Percentiles rank a stretch among this genome's conserved stretches.
Evolutionary conservation across 1,139 yeast genomes (phyloP).

Genomic region (Hansenula lynferdii): DNA sequence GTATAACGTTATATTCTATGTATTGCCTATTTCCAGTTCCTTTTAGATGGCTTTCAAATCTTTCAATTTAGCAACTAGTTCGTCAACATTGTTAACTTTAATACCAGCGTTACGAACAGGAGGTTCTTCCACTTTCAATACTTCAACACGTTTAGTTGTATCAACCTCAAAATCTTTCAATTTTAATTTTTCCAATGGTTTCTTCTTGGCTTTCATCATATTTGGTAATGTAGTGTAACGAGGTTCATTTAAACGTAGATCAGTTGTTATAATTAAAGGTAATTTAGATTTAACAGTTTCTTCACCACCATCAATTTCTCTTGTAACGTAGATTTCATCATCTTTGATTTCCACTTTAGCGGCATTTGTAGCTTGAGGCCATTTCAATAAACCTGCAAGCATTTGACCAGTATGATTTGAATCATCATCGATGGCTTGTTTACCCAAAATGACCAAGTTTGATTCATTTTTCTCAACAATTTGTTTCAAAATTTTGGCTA

Average conservation of each 20-base stretch:
- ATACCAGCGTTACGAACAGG: constrained; percentile 77
- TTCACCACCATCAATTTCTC: constrained; percentile 95
- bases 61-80: constrained; percentile 72
- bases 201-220: constrained; percentile 97
- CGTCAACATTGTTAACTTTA: constrained; percentile 77
- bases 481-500: constrained; percentile 78
- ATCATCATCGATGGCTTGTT: constrained; percentile 96
- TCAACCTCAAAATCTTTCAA: constrained; percentile 71
- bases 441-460: constrained; percentile 84
- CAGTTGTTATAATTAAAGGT: constrained; percentile 88
- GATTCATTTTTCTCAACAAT: constrained; percentile 67
- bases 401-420: constrained; percentile 97
- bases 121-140: constrained; percentile 79
- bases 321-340: constrained; percentile 63
- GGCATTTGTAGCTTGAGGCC: constrained; percentile 99
- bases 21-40: neutral
- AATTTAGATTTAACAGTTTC: constrained; percentile 74
- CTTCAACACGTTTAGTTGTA: constrained; percentile 57
- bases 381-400: constrained; percentile 86
- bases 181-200: constrained; percentile 73
- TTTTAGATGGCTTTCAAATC: constrained; percentile 33
- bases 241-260: constrained; percentile 89
- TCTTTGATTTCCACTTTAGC: constrained; percentile 65
- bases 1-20: neutral
- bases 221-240: constrained; percentile 92